A percentile compares a stretch with the other conserved stretches of the same genome.
Conservation (phyloP, 305 asterid species). For the Fraxinus sp. region DNA sequence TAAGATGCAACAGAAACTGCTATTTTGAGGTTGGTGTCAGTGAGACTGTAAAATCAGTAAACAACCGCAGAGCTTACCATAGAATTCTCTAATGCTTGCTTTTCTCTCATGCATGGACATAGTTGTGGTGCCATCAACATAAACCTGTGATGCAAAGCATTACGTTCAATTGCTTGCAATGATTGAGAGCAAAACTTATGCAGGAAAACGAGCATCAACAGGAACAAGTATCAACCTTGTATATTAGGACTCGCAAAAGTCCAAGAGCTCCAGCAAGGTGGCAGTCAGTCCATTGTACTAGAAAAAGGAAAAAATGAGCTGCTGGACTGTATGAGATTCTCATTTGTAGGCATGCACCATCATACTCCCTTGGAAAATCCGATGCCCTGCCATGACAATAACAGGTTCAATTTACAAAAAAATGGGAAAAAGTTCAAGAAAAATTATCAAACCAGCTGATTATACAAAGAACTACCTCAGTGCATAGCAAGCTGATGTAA, state of each 20-base stretch:
- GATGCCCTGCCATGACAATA: slow-evolving; percentile 64
- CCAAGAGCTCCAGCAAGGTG: slow-evolving; percentile 96
- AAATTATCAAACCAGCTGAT: background rate
- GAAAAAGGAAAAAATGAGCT: slow-evolving; percentile 82
- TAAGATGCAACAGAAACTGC: slow-evolving; percentile 22
- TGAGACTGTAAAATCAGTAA: slow-evolving; percentile 6
- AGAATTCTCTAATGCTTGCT: slow-evolving; percentile 92
- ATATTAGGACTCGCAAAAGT: slow-evolving; percentile 74
- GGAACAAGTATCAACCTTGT: slow-evolving; percentile 53
- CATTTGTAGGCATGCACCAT: slow-evolving; percentile 94
- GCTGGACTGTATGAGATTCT: slow-evolving; percentile 95
- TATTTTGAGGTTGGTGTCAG: background rate
- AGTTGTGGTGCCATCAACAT: slow-evolving; percentile 93
- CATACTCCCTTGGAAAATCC: slow-evolving; percentile 74
- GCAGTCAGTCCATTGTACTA: slow-evolving; percentile 93
- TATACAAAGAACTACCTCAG: background rate
- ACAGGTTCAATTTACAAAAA: slow-evolving; percentile 9
- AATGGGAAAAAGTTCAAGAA: background rate
- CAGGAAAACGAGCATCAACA: background rate
- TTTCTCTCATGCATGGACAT: slow-evolving; percentile 94
- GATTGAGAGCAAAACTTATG: background rate
- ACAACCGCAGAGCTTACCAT: slow-evolving; percentile 51
- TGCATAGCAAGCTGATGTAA: background rate
- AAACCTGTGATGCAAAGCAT: slow-evolving; percentile 52
- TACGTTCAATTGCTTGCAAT: slow-evolving; percentile 5